Conservation (phyloP, 495 filamentous ascomycete genomes). For the Xylaria castorea region DNA sequence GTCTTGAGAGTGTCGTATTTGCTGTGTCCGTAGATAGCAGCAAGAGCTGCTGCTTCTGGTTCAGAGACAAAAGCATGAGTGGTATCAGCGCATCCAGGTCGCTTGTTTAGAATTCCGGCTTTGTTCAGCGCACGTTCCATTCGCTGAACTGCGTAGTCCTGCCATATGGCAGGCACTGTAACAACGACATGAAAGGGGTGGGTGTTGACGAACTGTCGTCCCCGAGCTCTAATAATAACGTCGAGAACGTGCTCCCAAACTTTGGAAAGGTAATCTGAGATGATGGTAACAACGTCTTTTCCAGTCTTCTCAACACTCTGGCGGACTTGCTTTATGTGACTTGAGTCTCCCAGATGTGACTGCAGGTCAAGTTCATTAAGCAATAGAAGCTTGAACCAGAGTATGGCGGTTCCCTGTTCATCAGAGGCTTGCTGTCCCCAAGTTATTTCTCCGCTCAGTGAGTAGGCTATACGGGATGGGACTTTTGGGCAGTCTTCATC, state of each 20-base stretch:
- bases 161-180: conserved; percentile 43
- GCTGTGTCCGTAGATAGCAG: conserved; percentile 3
- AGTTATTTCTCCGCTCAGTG: neutral
- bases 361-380: conserved; percentile 3
- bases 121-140: conserved; percentile 32
- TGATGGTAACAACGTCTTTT: conserved; percentile 6
- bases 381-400: conserved; percentile 16
- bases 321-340: neutral
- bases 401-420: neutral
- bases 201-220: neutral
- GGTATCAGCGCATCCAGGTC: conserved; percentile 22
- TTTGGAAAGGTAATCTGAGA: conserved; percentile 10
- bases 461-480: neutral
- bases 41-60: conserved; percentile 39
- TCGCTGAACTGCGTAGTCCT: conserved; percentile 25
- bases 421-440: conserved; percentile 15
- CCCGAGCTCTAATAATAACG: neutral
- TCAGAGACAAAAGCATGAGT: conserved; percentile 34
- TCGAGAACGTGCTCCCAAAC: conserved; percentile 20
- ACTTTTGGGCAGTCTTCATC: conserved; percentile 12
- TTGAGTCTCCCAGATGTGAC: neutral
- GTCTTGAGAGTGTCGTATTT: neutral
- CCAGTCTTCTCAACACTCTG: neutral
- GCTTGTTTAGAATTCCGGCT: conserved; percentile 33
- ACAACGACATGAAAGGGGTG: conserved; percentile 36